Evolutionary conservation across 108 stramenopile genomes (phyloP).

Genomic region (Nitzschia palea): DNA sequence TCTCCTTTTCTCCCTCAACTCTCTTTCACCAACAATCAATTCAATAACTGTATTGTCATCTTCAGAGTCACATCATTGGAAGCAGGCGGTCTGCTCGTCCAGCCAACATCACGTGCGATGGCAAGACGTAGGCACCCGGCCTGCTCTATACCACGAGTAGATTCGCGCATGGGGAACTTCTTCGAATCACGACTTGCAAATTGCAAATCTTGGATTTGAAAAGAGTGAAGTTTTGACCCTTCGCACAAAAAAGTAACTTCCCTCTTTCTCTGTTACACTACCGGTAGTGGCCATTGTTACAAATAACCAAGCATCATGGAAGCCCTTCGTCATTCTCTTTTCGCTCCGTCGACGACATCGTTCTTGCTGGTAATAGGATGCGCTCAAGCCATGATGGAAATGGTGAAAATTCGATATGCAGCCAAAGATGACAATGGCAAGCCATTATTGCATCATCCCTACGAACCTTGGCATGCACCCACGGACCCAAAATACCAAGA

Average conservation of each 20-base stretch:
- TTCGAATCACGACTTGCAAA: no score
- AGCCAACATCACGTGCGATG: no score
- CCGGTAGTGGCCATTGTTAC: no score
- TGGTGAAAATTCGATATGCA: slow-evolving; percentile 14
- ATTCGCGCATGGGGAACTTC: no score
- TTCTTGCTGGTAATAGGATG: slow-evolving; percentile 10
- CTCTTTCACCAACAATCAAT: not conserved
- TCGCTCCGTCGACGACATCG: slow-evolving; percentile 9
- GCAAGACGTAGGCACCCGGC: no score
- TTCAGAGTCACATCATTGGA: no score
- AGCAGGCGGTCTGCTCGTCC: no score
- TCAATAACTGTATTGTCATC: no score
- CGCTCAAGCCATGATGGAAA: slow-evolving; percentile 13
- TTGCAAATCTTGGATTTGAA: no score
- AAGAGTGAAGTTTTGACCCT: no score
- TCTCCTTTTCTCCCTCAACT: not conserved
- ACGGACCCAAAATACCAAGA: slow-evolving; percentile 28
- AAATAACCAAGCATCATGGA: slow-evolving; percentile 16
- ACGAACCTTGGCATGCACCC: slow-evolving; percentile 12
- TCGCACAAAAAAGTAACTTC: not conserved
- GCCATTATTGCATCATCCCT: slow-evolving; percentile 15
- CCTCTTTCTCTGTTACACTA: not conserved
- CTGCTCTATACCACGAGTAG: no score
- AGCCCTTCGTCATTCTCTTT: slow-evolving; percentile 18
- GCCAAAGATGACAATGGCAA: slow-evolving; percentile 29